Conservation (phyloP, 305 asterid species). For the Ilex paraguariensis region DNA sequence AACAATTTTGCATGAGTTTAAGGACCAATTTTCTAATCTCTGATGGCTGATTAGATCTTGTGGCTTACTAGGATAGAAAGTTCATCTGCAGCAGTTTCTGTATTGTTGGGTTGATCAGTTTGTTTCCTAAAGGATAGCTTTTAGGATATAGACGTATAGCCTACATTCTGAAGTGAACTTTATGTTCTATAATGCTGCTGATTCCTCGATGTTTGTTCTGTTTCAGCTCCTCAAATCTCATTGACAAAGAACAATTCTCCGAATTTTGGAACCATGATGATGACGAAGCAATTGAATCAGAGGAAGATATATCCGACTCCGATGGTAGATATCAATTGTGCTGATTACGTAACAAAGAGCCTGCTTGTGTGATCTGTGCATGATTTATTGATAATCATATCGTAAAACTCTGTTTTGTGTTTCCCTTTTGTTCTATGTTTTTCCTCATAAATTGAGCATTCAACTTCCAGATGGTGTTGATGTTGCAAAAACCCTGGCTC, state of each 20-base stretch:
- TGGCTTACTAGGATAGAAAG: too few species aligned
- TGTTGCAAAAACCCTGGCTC: constrained; percentile 32
- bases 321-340: constrained; percentile 50
- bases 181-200: too few species aligned
- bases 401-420: constrained; percentile 5
- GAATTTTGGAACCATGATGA: constrained; percentile 93
- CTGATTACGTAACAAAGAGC: too few species aligned
- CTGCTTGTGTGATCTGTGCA: not conserved
- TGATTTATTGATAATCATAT: not conserved
- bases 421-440: not conserved
- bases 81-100: too few species aligned
- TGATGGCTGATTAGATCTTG: too few species aligned
- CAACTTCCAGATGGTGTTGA: constrained; percentile 47
- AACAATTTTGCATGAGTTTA: too few species aligned
- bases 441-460: not conserved
- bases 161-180: too few species aligned
- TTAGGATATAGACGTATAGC: too few species aligned
- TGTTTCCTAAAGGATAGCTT: too few species aligned
- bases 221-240: constrained; percentile 49
- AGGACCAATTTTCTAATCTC: too few species aligned
- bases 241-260: constrained; percentile 39
- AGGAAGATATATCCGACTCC: constrained; percentile 88
- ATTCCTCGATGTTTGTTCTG: constrained; percentile 7
- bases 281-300: constrained; percentile 65
- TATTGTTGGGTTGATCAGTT: too few species aligned